Evolutionary conservation across 306 rosid species (phyloP), one percentile per base, ranked within the genome.

Genomic region (Corylus heterophylla): DNA sequence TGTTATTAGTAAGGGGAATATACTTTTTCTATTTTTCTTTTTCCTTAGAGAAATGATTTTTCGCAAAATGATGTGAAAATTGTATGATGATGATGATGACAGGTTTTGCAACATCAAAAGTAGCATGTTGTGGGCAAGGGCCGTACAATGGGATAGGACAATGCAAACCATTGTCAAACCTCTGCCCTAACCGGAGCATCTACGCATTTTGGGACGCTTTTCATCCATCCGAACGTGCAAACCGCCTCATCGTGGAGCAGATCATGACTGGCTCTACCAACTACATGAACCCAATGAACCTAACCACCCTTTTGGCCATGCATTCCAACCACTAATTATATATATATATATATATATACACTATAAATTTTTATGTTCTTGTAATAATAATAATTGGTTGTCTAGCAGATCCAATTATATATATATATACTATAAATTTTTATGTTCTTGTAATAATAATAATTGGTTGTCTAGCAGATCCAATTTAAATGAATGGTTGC

Each of bases 81-180:
- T 59, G 7, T 3, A 12, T 61, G 7, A 61, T 61, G 39, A 27
- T 17, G 27, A 22, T 12, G 5, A 10, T 61, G 39, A 27, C 39
- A 61, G 94, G 97, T 27, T 92, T 89, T 79, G 83, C 83, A 35
- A 85, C 94, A 22, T 85, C 92, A 22, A 88, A 88, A 71, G 67
- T 82, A 39, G 91, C 94, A 47, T 92, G 97, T 78, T 90, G 92
- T 63, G 97, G 92, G 1, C 94, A 85, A 85, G 97, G 97, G 39
- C 90, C 88, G 7, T 92, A 76, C 85, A 88, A 89, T 70, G 97
- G 90, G n/a, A 0, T 88, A 14, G 94, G 92, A 63, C 5, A 29
- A 18, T 88, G 94, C 81, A 88, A 54, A 2, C 12, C 61, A 0
- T 13, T 75, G 6, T 86, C 92, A 31, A 84, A 73, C 51, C 29